Evolutionary conservation across 164 flowering plant species (phyloP).

Genomic region (Platanus orientalis): DNA sequence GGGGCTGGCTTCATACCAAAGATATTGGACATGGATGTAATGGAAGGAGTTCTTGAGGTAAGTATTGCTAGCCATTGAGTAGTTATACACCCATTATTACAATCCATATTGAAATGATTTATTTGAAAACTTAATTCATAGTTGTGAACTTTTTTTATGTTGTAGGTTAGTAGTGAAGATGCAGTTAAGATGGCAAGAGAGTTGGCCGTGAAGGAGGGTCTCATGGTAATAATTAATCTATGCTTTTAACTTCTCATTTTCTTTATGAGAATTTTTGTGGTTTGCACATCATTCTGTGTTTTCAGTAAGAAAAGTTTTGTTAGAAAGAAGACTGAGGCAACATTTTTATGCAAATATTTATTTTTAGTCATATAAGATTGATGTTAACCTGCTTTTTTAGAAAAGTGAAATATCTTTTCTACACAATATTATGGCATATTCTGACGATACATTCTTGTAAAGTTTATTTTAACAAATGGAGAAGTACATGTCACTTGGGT

Average conservation of each 20-base stretch:
- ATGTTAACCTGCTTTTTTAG: no score
- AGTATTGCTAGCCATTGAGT: constrained; percentile 2
- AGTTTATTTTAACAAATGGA: no score
- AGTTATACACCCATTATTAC: not conserved
- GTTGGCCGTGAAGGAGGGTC: constrained; percentile 90
- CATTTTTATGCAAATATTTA: no score
- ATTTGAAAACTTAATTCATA: not conserved
- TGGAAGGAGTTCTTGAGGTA: constrained; percentile 91
- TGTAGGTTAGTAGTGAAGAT: constrained; percentile 84
- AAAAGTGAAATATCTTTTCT: no score
- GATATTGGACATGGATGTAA: constrained; percentile 92
- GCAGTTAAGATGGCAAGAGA: constrained; percentile 91
- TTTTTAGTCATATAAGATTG: no score
- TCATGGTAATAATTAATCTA: constrained; percentile 48
- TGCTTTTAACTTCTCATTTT: not conserved
- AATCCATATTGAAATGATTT: not conserved
- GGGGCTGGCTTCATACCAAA: constrained; percentile 97
- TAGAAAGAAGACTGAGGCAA: no score
- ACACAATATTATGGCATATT: no score
- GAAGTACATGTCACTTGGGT: no score
- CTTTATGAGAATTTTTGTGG: no score
- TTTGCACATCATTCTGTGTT: no score
- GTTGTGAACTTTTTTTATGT: not conserved
- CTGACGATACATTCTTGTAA: no score
- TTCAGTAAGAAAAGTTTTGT: no score